A percentile compares a stretch with the other conserved stretches of the same genome.
phyloP scores from a whole-genome alignment of 306 rosid genomes.

The Castanospermum australe region DNA sequence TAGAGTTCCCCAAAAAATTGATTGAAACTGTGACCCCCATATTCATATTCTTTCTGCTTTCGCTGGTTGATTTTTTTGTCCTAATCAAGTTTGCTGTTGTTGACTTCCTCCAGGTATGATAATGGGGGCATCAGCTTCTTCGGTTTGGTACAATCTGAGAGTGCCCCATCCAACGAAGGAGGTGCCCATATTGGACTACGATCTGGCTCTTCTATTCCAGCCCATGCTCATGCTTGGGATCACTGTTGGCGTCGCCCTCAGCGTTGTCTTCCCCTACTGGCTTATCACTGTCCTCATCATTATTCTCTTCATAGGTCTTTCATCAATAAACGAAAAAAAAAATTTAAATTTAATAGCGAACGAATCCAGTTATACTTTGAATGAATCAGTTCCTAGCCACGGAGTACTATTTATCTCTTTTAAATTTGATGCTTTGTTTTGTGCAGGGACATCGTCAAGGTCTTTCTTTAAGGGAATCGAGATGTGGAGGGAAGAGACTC shows the following conservation, averaged over 20 bases:
- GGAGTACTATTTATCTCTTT: not conserved
- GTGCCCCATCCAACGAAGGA: constrained; percentile 82
- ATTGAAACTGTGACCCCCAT: not conserved
- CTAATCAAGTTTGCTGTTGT: not conserved
- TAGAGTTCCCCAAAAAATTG: not conserved
- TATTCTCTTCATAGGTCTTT: constrained; percentile 72
- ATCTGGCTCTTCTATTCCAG: constrained; percentile 83
- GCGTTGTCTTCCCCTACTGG: constrained; percentile 97
- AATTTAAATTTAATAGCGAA: not conserved
- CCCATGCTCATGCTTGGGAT: constrained; percentile 97
- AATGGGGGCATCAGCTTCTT: constrained; percentile 90
- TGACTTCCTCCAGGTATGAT: constrained; percentile 70
- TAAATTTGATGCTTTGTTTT: not conserved
- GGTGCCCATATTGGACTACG: constrained; percentile 84
- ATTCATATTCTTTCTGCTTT: not conserved
- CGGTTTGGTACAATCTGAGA: constrained; percentile 90
- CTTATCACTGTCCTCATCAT: constrained; percentile 87
- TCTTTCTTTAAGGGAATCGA: constrained; percentile 65
- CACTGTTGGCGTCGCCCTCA: constrained; percentile 81
- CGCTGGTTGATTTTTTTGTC: not conserved
- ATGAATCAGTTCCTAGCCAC: not conserved
- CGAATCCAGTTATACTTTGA: not conserved
- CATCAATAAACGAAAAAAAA: not conserved
- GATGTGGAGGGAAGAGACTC: constrained; percentile 86
- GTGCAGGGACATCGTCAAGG: constrained; percentile 80